These are phyloP conservation scores for Chrysosporium keratinophilum DNA, from an alignment of 2,329 filamentous ascomycete species.

Conservation along the genomic window DNA sequence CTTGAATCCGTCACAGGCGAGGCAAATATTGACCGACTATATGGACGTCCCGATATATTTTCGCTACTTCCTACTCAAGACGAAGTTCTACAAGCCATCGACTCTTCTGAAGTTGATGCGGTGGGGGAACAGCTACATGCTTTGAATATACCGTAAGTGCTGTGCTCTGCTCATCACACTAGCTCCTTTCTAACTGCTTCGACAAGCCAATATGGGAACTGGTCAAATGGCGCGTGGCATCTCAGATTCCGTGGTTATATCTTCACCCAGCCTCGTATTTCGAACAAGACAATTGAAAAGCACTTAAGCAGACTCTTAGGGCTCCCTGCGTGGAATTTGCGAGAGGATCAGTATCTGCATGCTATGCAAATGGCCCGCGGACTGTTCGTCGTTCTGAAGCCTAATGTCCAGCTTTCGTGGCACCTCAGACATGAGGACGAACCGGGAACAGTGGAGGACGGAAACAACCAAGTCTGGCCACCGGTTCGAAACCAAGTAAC, in stretches of 20 bases:
- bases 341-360: slow-evolving; percentile 50
- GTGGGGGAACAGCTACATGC: slow-evolving; percentile 4
- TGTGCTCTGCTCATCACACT: background rate
- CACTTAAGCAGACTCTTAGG: slow-evolving; percentile 62
- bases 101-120: background rate
- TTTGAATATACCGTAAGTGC: slow-evolving; percentile 13
- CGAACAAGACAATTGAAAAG: slow-evolving; percentile 53
- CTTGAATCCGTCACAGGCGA: background rate
- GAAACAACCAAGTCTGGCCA: slow-evolving; percentile 42
- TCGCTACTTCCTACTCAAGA: slow-evolving; percentile 9
- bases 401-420: slow-evolving; percentile 9
- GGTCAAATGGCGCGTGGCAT: slow-evolving; percentile 67
- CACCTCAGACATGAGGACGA: slow-evolving; percentile 29
- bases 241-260: slow-evolving; percentile 68
- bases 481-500: slow-evolving; percentile 54
- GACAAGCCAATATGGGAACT: slow-evolving; percentile 52
- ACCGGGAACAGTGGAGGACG: slow-evolving; percentile 49
- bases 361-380: slow-evolving; percentile 62
- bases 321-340: slow-evolving; percentile 52
- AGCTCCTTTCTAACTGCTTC: background rate
- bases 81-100: background rate
- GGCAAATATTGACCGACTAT: background rate
- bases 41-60: background rate
- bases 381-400: slow-evolving; percentile 67
- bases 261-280: slow-evolving; percentile 66